phyloP scores from a whole-genome alignment of 1,284 basidiomycete species.

The Rhodotorula sp. region DNA sequence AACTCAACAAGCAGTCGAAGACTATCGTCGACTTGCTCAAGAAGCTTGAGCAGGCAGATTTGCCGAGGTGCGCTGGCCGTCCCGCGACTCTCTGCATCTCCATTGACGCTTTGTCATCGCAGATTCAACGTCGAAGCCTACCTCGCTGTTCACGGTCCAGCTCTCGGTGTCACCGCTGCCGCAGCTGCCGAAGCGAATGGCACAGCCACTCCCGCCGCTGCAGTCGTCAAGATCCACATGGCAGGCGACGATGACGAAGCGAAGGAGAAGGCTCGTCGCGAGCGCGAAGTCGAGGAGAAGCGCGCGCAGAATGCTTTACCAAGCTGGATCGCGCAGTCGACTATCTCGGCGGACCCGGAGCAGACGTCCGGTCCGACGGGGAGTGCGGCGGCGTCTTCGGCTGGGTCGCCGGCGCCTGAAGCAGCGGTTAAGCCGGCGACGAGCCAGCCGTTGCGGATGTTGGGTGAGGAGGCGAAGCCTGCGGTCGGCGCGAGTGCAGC shows the following conservation, averaged over 20 bases:
- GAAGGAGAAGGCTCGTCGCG: slow-evolving; percentile 58
- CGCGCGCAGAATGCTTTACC: slow-evolving; percentile 85
- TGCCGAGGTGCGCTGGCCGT: slow-evolving; percentile 66
- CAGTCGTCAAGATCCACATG: slow-evolving; percentile 48
- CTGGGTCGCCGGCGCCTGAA: too few species aligned
- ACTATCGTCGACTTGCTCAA: slow-evolving; percentile 82
- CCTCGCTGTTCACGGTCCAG: slow-evolving; percentile 54
- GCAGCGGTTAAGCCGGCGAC: not conserved
- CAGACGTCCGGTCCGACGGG: slow-evolving; percentile 46
- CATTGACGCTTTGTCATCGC: not conserved
- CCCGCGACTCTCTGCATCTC: not conserved
- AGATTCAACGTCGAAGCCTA: slow-evolving; percentile 79
- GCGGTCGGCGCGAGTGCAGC: too few species aligned
- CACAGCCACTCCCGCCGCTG: slow-evolving; percentile 57
- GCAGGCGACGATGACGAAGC: slow-evolving; percentile 52
- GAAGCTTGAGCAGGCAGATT: slow-evolving; percentile 80
- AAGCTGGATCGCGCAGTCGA: slow-evolving; percentile 90
- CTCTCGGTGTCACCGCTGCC: slow-evolving; percentile 34
- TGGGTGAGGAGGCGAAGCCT: too few species aligned
- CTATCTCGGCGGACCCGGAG: slow-evolving; percentile 74
- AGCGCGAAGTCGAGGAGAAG: slow-evolving; percentile 51
- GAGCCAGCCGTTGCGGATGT: not conserved
- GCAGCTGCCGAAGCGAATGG: slow-evolving; percentile 29
- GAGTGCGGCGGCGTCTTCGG: too few species aligned
- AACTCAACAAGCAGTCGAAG: slow-evolving; percentile 88